Percentiles rank a stretch among this genome's conserved stretches.
These are phyloP conservation scores for Camptophora hylomeconis DNA, from an alignment of 2,329 filamentous ascomycete species.

Conservation along the genomic window DNA sequence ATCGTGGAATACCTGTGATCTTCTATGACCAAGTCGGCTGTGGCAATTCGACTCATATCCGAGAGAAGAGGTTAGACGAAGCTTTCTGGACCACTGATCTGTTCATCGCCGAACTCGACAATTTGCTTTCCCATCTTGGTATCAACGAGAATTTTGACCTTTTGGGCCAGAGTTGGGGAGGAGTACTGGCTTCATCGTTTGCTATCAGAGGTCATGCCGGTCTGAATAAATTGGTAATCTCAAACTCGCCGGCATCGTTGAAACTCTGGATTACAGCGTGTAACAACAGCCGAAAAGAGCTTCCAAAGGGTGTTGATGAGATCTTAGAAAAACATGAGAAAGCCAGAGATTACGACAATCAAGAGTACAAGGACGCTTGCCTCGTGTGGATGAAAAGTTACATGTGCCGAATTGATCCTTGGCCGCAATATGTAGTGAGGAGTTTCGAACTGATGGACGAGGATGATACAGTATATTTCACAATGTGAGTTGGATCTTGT, in stretches of 20 bases:
- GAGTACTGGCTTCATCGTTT: constrained; percentile 35
- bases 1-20: constrained; percentile 31
- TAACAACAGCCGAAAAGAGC: constrained; percentile 16
- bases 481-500: constrained; percentile 14
- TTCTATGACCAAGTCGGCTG: constrained; percentile 44
- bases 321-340: constrained; percentile 11
- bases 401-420: constrained; percentile 20
- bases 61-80: constrained; percentile 30
- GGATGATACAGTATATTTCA: constrained; percentile 19
- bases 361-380: constrained; percentile 19
- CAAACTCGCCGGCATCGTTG: constrained; percentile 20
- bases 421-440: constrained; percentile 20
- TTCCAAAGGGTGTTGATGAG: constrained; percentile 12
- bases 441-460: constrained; percentile 14
- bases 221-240: constrained; percentile 27
- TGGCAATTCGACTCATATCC: constrained; percentile 36
- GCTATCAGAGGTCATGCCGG: constrained; percentile 26
- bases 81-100: constrained; percentile 36
- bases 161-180: constrained; percentile 41
- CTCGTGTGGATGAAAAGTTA: constrained; percentile 20
- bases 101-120: constrained; percentile 38
- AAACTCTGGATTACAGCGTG: constrained; percentile 15
- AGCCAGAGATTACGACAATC: constrained; percentile 13
- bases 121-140: constrained; percentile 30
- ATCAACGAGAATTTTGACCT: constrained; percentile 30